Percentiles rank a stretch among this genome's conserved stretches.
Conservation (phyloP, 164 flowering plant genomes). For the Sextonia rubra region DNA sequence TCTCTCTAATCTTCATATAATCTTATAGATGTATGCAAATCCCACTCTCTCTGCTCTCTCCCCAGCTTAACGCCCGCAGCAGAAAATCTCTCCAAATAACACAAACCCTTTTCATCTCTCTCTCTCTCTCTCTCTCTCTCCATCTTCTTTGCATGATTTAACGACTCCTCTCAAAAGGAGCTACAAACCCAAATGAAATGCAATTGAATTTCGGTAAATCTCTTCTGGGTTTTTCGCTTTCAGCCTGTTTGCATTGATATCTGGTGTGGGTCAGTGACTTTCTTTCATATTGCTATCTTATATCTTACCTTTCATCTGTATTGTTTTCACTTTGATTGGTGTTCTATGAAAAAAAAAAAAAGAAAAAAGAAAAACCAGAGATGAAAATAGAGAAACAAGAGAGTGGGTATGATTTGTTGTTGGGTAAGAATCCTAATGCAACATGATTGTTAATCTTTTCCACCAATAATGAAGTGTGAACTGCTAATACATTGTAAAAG, state of each 20-base stretch:
- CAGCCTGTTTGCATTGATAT: not conserved
- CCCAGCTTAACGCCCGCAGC: not conserved
- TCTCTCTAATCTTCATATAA: not conserved
- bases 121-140: slow-evolving; percentile 7
- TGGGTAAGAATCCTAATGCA: slow-evolving; percentile 36
- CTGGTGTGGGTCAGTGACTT: not conserved
- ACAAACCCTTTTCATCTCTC: not conserved
- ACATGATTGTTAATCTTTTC: slow-evolving; percentile 5
- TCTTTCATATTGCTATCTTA: not conserved
- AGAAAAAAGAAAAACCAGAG: not conserved
- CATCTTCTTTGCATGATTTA: slow-evolving; percentile 35
- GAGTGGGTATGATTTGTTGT: slow-evolving; percentile 32
- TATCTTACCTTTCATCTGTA: not conserved
- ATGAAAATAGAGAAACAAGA: slow-evolving; percentile 26
- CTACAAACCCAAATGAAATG: slow-evolving; percentile 16
- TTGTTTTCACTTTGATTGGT: not conserved
- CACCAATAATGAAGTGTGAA: not conserved
- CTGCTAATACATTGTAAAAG: too few relatives aligned
- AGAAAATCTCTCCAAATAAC: not conserved
- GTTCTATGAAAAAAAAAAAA: too few relatives aligned
- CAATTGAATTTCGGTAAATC: slow-evolving; percentile 18
- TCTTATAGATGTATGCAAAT: not conserved
- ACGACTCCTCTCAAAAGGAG: slow-evolving; percentile 14
- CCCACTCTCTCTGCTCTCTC: not conserved
- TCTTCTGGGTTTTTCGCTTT: slow-evolving; percentile 18